These are phyloP conservation scores for Chamaecrista fasciculata DNA, from an alignment of 306 rosid genomes.

Conservation along the genomic window DNA sequence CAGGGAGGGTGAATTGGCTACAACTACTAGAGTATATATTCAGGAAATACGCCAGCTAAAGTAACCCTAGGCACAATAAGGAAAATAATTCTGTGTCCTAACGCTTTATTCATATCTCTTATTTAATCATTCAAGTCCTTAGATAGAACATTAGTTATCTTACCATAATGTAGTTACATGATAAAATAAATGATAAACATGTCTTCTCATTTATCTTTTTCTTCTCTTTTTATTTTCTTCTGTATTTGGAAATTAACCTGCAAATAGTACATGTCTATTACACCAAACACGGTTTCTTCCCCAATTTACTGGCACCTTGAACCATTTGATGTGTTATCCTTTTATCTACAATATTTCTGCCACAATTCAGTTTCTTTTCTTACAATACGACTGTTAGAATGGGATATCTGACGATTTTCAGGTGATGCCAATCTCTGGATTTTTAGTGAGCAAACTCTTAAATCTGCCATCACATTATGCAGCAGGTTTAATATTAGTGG, in stretches of 20 bases:
- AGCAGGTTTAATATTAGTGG: constrained; percentile 82
- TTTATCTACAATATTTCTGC: background rate
- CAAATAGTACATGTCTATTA: background rate
- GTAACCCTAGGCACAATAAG: no score
- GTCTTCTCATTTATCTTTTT: no score
- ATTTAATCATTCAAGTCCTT: background rate
- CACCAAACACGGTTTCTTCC: background rate
- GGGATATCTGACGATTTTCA: constrained; percentile 35
- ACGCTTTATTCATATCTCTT: no score
- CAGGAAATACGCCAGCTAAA: no score
- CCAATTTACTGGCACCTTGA: constrained; percentile 1
- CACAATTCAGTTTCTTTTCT: background rate
- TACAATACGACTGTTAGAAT: background rate
- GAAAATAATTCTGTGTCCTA: no score
- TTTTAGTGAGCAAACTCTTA: constrained; percentile 66
- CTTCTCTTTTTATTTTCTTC: no score
- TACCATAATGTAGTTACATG: no score
- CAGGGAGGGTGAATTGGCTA: no score
- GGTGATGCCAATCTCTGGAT: constrained; percentile 89
- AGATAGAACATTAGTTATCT: no score
- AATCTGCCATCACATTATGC: constrained; percentile 82
- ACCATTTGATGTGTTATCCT: constrained; percentile 4
- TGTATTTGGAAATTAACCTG: background rate
- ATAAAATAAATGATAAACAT: no score
- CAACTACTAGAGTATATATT: no score